Base-by-base conservation (phyloP, 2,329 filamentous ascomycete species). In the Xylariaceae sp. region DNA sequence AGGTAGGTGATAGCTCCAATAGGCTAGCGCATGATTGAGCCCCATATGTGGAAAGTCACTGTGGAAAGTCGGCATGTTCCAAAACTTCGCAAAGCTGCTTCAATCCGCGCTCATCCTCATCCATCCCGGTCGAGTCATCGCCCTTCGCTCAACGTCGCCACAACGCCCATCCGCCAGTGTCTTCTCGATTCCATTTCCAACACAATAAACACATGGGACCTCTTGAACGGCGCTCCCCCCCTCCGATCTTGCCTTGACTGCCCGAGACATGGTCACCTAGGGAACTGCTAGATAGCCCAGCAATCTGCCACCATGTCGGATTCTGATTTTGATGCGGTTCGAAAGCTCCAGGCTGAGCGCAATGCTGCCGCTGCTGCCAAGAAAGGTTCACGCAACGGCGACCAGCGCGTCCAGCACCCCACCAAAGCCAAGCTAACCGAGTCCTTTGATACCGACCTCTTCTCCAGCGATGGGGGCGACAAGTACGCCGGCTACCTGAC, bases 401-500 rank as follows among this genome's bases (percentile, higher is more conserved):
- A 75, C 75, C 90, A 95, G 76, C 89, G 89, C 72, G 83, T 81
- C 76, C 87, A 94, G 77, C 78, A 78, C 66, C 89, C 87, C 62
- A 91, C 86, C 70, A 96, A 96, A 81, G 89, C 87, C 71, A 95
- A 89, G 69, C 80, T 97, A 66, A 95, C 83, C 67, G 91, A 96
- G 60, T 82, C 81, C 67, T 91, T 91, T 73, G 94, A 97, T 69
- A 92, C 82, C 59, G 83, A 87, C 43, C 81, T 97, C 43, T 97
- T 96, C 75, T 89, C 90, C 52, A 80, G 82, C 66, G 82, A 87
- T 70, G 84, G 82, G 62, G 75, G 71, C 62, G 87, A 96, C 70
- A 95, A 87, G 68, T 96, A 84, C 73, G 81, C 88, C 12, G 92
- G 90, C 58, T 99, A 97, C 69, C 87, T 94, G 67, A 88, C 83